Evolutionary conservation across 164 flowering plant genomes (phyloP).

Genomic region (Magnolia changhungtana): DNA sequence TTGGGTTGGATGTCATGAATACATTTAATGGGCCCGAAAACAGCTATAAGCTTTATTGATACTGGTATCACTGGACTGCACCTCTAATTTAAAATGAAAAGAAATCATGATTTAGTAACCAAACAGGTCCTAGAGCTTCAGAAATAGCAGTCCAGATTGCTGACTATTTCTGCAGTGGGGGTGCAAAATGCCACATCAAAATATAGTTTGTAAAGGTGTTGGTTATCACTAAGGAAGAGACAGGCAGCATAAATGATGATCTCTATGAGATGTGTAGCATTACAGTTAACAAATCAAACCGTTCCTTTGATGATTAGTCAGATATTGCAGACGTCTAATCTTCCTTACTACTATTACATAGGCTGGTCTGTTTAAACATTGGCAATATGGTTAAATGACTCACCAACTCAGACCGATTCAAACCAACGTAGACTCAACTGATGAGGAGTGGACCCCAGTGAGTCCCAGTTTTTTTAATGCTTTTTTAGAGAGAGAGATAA

Average conservation of each 20-base stretch:
- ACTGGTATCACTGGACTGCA: no score
- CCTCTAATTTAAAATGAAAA: no score
- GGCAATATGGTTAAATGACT: background rate
- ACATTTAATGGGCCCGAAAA: no score
- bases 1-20: no score
- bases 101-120: no score
- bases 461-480: no score
- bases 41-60: no score
- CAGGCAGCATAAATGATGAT: conserved; percentile 97
- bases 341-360: no score
- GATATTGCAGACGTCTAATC: no score
- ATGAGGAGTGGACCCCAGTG: no score
- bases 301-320: background rate
- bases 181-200: conserved; percentile 67
- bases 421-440: background rate
- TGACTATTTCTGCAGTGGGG: conserved; percentile 70
- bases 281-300: conserved; percentile 38
- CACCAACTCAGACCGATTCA: background rate
- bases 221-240: conserved; percentile 78
- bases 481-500: no score
- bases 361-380: no score
- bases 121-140: conserved; percentile 39
- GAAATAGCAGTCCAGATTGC: conserved; percentile 74
- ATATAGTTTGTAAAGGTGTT: conserved; percentile 61
- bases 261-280: conserved; percentile 64